Percentiles rank a stretch among this genome's conserved stretches.
phyloP scores from a whole-genome alignment of 2,329 filamentous ascomycete genomes.

The Colletotrichum sp. region DNA sequence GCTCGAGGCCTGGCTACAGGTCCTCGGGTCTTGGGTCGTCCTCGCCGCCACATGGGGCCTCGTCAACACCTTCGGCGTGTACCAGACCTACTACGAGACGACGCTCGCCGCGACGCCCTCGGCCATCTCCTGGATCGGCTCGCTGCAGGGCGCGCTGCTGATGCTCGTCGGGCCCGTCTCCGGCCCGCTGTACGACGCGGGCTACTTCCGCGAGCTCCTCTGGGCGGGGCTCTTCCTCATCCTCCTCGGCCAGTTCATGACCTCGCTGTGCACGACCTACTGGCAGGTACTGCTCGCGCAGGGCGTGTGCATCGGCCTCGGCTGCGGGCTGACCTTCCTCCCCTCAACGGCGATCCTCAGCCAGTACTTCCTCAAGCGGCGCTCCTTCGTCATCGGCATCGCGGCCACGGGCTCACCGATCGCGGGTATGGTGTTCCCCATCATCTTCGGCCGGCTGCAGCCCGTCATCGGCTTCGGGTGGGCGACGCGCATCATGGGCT shows the following conservation, averaged over 20 bases:
- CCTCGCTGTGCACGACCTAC: constrained; percentile 47
- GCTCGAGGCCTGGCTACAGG: constrained; percentile 30
- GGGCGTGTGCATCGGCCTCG: constrained; percentile 42
- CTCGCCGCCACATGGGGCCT: constrained; percentile 31
- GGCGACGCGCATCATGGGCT: constrained; percentile 50
- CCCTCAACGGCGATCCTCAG: constrained; percentile 41
- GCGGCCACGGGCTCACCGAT: constrained; percentile 38
- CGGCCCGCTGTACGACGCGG: constrained; percentile 47
- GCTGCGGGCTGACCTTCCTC: constrained; percentile 38
- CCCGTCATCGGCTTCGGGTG: constrained; percentile 60
- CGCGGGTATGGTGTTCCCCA: constrained; percentile 45
- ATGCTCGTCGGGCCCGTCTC: constrained; percentile 43
- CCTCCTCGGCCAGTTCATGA: constrained; percentile 48
- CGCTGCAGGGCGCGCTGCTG: constrained; percentile 45
- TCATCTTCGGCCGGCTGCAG: constrained; percentile 47
- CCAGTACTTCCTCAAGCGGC: constrained; percentile 42
- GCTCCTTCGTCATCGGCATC: constrained; percentile 37
- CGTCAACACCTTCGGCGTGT: constrained; percentile 51
- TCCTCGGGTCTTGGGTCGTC: constrained; percentile 26
- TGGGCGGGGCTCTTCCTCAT: constrained; percentile 38
- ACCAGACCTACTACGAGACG: constrained; percentile 49
- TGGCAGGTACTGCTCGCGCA: constrained; percentile 47
- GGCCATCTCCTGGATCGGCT: constrained; percentile 51
- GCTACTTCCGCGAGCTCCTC: constrained; percentile 44
- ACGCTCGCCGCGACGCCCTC: constrained; percentile 39